These are phyloP conservation scores for Neofusicoccum sp. DNA, from an alignment of 2,329 filamentous ascomycete genomes.

Conservation along the genomic window DNA sequence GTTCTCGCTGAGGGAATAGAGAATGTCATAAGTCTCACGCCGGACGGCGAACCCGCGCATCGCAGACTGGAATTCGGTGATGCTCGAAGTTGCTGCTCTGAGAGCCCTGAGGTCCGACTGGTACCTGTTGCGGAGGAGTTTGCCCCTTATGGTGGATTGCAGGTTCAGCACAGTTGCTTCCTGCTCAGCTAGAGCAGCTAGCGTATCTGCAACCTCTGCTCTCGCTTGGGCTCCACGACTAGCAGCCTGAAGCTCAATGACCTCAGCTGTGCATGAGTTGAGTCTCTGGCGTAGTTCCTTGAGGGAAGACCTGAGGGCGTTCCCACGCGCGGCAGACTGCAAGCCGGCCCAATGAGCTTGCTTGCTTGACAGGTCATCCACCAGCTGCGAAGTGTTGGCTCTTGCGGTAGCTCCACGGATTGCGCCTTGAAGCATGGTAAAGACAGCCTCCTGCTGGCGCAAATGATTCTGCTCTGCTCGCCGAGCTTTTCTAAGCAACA, in stretches of 20 bases:
- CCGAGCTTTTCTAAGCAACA: slow-evolving; percentile 42
- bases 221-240: slow-evolving; percentile 30
- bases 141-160: slow-evolving; percentile 57
- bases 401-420: slow-evolving; percentile 56
- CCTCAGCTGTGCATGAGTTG: background rate
- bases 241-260: slow-evolving; percentile 14
- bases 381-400: slow-evolving; percentile 42
- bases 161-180: slow-evolving; percentile 49
- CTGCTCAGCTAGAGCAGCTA: slow-evolving; percentile 43
- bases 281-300: slow-evolving; percentile 7
- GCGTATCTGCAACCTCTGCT: slow-evolving; percentile 17
- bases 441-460: slow-evolving; percentile 41
- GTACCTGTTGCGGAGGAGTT: slow-evolving; percentile 47
- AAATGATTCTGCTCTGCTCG: slow-evolving; percentile 39
- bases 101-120: slow-evolving; percentile 56
- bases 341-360: slow-evolving; percentile 46
- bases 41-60: slow-evolving; percentile 68
- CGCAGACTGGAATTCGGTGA: slow-evolving; percentile 67
- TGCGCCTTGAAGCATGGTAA: slow-evolving; percentile 65
- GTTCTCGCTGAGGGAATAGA: slow-evolving; percentile 71
- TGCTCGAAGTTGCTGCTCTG: slow-evolving; percentile 57
- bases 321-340: slow-evolving; percentile 27
- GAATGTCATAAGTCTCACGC: slow-evolving; percentile 61
- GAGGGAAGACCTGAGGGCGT: background rate
- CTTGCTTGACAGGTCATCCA: slow-evolving; percentile 45